A percentile compares a stretch with the other conserved stretches of the same genome.
phyloP scores from a whole-genome alignment of 2,329 filamentous ascomycete species.

The Volutella citrinella region DNA sequence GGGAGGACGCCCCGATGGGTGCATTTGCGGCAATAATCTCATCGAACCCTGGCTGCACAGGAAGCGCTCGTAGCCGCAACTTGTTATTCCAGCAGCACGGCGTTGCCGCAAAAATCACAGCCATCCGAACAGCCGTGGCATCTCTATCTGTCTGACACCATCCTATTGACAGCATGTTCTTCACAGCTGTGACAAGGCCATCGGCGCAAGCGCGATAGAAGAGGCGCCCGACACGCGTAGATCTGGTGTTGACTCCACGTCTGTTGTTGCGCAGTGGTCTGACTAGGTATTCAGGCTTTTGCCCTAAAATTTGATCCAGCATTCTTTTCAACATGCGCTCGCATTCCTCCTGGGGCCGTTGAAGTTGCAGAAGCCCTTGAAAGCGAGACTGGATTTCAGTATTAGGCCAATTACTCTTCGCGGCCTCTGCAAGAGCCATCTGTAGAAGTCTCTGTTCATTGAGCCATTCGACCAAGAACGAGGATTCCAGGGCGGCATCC shows the following conservation, averaged over 20 bases:
- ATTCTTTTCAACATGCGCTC: no score
- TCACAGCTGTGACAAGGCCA: constrained; percentile 2
- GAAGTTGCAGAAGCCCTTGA: neutral
- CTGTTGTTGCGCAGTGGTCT: no score
- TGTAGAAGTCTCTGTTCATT: neutral
- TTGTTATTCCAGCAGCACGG: no score
- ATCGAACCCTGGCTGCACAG: no score
- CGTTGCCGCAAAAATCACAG: constrained; percentile 5
- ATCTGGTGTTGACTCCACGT: no score
- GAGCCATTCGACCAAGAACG: neutral
- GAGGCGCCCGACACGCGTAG: constrained; percentile 1
- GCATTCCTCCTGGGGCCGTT: no score
- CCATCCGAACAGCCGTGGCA: constrained; percentile 1
- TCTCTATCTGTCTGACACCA: neutral
- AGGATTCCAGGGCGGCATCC: neutral
- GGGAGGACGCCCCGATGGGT: no score
- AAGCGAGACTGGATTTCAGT: neutral
- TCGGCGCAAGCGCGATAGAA: constrained; percentile 4
- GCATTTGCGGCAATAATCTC: no score
- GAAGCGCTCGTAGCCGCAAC: no score
- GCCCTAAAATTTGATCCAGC: no score
- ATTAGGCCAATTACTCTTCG: neutral
- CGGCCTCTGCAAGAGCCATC: neutral
- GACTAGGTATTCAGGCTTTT: no score
- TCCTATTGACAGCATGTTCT: constrained; percentile 1